phyloP scores from a whole-genome alignment of 2,329 filamentous ascomycete genomes.

The Ophiocordyceps camponoti-saundersi region DNA sequence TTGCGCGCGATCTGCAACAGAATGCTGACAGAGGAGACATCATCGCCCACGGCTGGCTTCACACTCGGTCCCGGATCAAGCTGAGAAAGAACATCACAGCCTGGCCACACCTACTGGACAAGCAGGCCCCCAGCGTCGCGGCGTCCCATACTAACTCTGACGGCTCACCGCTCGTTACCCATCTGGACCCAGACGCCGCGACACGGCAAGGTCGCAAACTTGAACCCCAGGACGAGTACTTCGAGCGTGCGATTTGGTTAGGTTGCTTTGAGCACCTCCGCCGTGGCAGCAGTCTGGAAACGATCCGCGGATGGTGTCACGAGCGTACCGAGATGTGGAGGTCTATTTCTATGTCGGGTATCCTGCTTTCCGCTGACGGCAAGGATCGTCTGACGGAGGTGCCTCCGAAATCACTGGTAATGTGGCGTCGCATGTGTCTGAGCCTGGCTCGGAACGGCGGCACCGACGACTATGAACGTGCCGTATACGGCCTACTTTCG shows the following conservation, averaged over 20 bases:
- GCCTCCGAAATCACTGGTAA: constrained; percentile 28
- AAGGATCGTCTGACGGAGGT: constrained; percentile 19
- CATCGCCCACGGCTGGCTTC: constrained; percentile 79
- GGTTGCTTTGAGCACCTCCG: constrained; percentile 89
- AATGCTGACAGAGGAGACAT: constrained; percentile 65
- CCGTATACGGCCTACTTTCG: constrained; percentile 79
- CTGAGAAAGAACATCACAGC: constrained; percentile 65
- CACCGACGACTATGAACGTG: constrained; percentile 63
- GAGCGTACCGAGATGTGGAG: constrained; percentile 82
- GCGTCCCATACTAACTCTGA: constrained; percentile 39
- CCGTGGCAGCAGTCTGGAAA: constrained; percentile 55
- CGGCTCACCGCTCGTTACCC: constrained; percentile 56
- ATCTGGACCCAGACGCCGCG: constrained; percentile 83
- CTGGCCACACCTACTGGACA: constrained; percentile 48
- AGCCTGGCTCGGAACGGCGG: constrained; percentile 51
- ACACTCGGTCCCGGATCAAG: constrained; percentile 83
- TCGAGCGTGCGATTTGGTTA: constrained; percentile 81
- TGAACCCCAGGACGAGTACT: constrained; percentile 70
- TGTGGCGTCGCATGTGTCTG: constrained; percentile 69
- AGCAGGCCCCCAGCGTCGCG: constrained; percentile 37
- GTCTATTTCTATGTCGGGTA: constrained; percentile 62
- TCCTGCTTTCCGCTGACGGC: constrained; percentile 38
- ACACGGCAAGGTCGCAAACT: constrained; percentile 61
- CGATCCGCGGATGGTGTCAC: constrained; percentile 72
- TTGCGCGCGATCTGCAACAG: constrained; percentile 60